Evolutionary conservation across 106 monocot genomes (phyloP).

Genomic region (Dioscorea alata): DNA sequence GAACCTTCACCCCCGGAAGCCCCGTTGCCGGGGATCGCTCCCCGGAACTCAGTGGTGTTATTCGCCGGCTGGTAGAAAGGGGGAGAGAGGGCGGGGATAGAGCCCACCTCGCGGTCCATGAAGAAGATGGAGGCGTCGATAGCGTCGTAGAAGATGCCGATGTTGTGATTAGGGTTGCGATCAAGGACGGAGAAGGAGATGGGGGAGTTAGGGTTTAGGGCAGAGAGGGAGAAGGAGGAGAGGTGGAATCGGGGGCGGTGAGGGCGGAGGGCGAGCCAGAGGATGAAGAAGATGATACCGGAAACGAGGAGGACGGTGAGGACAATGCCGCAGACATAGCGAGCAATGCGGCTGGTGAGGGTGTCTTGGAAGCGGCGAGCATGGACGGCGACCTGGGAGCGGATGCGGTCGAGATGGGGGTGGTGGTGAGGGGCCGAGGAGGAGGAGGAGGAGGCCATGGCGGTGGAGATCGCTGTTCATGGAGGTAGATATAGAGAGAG

Average conservation of each 20-base stretch:
- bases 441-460: not conserved
- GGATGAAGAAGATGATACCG: conserved; percentile 29
- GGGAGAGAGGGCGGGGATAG: not conserved
- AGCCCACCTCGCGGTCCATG: conserved; percentile 6
- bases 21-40: not conserved
- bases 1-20: not conserved
- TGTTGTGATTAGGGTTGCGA: conserved; percentile 41
- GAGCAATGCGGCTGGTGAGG: not conserved
- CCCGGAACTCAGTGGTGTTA: conserved; percentile 23
- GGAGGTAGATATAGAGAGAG: not conserved
- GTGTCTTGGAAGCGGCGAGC: conserved; percentile 6
- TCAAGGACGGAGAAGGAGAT: conserved; percentile 18
- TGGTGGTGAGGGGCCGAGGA: not conserved
- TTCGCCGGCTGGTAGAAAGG: conserved; percentile 40
- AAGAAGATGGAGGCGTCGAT: conserved; percentile 23
- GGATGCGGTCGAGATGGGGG: not conserved
- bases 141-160: conserved; percentile 28
- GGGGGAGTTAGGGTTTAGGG: not conserved
- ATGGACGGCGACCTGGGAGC: conserved; percentile 12
- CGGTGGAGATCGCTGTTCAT: not conserved
- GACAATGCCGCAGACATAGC: conserved; percentile 25
- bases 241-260: conserved; percentile 49
- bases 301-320: conserved; percentile 26
- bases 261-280: conserved; percentile 40
- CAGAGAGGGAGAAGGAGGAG: conserved; percentile 14